Conservation (phyloP, 2,329 filamentous ascomycete species). For the Fusarium caatingaense region DNA sequence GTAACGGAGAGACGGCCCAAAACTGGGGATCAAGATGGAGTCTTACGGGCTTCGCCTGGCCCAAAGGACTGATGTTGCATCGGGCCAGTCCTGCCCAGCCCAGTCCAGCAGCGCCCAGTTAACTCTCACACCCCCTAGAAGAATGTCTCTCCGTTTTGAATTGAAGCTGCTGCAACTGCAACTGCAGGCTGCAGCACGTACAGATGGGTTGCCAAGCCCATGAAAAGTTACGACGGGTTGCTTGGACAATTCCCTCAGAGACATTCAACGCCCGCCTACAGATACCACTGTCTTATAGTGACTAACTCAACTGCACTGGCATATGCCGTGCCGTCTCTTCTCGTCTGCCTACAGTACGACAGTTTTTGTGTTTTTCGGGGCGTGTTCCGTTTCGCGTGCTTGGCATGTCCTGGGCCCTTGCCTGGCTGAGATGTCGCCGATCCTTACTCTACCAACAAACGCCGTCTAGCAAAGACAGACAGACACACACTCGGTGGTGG, state of each 20-base stretch:
- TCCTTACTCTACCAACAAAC: conserved; percentile 23
- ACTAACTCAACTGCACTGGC: not conserved
- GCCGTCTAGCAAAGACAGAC: conserved; percentile 20
- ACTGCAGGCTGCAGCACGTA: not conserved
- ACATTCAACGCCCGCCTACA: conserved; percentile 1
- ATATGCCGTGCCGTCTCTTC: conserved; percentile 3
- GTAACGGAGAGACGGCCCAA: conserved; percentile 29
- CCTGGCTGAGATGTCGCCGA: conserved; percentile 18
- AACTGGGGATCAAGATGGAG: conserved; percentile 20
- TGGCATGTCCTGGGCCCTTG: conserved; percentile 18
- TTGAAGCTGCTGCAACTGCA: not conserved
- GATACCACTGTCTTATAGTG: not conserved
- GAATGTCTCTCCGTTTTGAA: conserved; percentile 11
- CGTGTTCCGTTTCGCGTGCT: conserved; percentile 25
- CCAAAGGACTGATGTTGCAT: conserved; percentile 41
- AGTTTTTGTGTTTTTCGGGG: not conserved
- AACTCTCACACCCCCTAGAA: conserved; percentile 3
- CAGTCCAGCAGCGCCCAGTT: not conserved
- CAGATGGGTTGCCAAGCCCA: conserved; percentile 7
- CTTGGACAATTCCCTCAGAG: conserved; percentile 7
- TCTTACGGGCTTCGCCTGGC: conserved; percentile 37
- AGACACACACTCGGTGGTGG: conserved; percentile 14
- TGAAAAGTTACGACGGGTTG: conserved; percentile 9
- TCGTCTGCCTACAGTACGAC: not conserved
- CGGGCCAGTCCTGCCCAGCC: conserved; percentile 6